Evolutionary conservation across 169 alveolate species (phyloP), one percentile per base, ranked within the genome.

Genomic region (Plasmodium chabaudi): DNA sequence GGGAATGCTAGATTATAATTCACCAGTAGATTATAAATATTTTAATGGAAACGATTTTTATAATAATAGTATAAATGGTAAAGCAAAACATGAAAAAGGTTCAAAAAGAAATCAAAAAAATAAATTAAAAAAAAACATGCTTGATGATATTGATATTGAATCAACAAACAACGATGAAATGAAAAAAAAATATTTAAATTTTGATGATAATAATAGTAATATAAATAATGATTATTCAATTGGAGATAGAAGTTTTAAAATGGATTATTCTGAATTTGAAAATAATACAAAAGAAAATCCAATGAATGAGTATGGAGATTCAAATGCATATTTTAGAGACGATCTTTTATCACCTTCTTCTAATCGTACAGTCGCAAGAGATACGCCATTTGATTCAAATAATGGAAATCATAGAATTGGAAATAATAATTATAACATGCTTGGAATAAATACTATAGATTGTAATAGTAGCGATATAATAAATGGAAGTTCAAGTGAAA

Each of bases 211-310:
- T 17, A 57, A 57, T 23, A 57, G 19, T 19, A 9, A 15, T 19
- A 57, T 57, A 0, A 15, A n/a, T 17, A 17, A 17, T 19, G 79
- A 49, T 12, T 49, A 69, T 69, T 21, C 64, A 47, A 44, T 17
- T 69, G 79, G 51, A 15, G 79, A 69, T 10, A 49, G 42, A 7
- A 47, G 46, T 49, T 27, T 10, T 21, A 68, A 69, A 10, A 53
- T 69, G 63, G 46, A 23, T 69, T 69, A n/a, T 3, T 47, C 65
- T 17, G 79, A 49, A 21, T 69, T 9, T 10, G 79, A 69, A 69
- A 69, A 69, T 15, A 0, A 63, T 5, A 63, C n/a, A 63, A 63
- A 63, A 63, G 46, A 13, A 9, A 23, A 13, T 49, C 47, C 15
- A 3, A 57, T 57, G 27, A 69, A 69, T 69, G 51, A 69, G 2